phyloP scores from a whole-genome alignment of 129 eudicot genomes.

The Lactuca sativa region DNA sequence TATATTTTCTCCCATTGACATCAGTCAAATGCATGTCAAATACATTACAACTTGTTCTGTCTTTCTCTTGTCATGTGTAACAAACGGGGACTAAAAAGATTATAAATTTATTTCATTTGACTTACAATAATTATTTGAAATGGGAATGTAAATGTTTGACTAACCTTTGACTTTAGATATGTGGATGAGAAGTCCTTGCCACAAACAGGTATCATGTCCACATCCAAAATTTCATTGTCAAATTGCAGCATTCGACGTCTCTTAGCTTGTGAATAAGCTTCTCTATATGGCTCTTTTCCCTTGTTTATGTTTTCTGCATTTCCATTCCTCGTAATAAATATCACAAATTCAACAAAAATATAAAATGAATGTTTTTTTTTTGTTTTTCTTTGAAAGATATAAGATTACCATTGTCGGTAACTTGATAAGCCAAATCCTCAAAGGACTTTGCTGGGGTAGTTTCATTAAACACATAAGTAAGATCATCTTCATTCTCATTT shows the following conservation, averaged over 20 bases:
- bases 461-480: conserved; percentile 57
- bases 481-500: conserved; percentile 47
- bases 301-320: conserved; percentile 51
- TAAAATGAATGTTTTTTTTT: neutral
- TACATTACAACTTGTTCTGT: neutral
- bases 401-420: conserved; percentile 38
- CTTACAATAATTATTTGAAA: neutral
- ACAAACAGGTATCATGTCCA: conserved; percentile 41
- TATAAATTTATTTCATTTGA: neutral
- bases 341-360: neutral
- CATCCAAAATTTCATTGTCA: conserved; percentile 50
- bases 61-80: neutral
- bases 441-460: conserved; percentile 84
- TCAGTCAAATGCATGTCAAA: neutral
- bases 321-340: conserved; percentile 18
- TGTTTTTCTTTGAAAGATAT: neutral
- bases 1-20: neutral
- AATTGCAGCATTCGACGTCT: conserved; percentile 84
- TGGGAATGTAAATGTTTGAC: neutral
- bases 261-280: conserved; percentile 62
- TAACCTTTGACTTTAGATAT: conserved; percentile 75
- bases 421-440: conserved; percentile 65
- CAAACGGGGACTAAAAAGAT: neutral
- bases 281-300: conserved; percentile 44
- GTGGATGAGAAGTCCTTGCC: conserved; percentile 47